These are phyloP conservation scores for Zalaria obscura DNA, from an alignment of 2,329 filamentous ascomycete species.

Conservation along the genomic window DNA sequence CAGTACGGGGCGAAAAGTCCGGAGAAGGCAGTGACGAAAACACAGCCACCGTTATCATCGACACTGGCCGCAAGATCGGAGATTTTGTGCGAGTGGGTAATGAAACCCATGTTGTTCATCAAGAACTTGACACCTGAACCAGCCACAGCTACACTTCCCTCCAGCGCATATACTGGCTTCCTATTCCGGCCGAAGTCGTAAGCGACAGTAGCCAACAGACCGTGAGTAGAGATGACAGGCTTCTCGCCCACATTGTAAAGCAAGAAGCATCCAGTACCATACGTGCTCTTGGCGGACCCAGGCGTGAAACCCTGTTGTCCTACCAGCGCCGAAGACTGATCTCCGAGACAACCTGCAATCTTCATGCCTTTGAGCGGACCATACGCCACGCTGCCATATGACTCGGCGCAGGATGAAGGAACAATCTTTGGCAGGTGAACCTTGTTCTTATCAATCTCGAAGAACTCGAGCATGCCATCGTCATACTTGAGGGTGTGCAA, in stretches of 20 bases:
- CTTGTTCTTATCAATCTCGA: slow-evolving; percentile 56
- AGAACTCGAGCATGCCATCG: slow-evolving; percentile 61
- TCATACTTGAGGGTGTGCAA: slow-evolving; percentile 70
- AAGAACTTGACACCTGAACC: slow-evolving; percentile 68
- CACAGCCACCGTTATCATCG: slow-evolving; percentile 62
- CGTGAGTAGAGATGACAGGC: slow-evolving; percentile 67
- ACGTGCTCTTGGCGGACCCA: slow-evolving; percentile 75
- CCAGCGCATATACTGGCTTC: slow-evolving; percentile 64
- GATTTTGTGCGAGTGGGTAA: slow-evolving; percentile 45
- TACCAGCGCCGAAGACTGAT: slow-evolving; percentile 69
- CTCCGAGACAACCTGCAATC: slow-evolving; percentile 64
- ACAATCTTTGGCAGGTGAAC: slow-evolving; percentile 64
- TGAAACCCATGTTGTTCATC: slow-evolving; percentile 49
- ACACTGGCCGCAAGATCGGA: slow-evolving; percentile 46
- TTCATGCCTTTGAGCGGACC: slow-evolving; percentile 52
- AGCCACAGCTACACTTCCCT: slow-evolving; percentile 72
- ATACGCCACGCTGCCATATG: slow-evolving; percentile 50
- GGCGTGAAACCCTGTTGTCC: slow-evolving; percentile 71
- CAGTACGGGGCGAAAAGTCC: slow-evolving; percentile 81
- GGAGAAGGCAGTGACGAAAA: slow-evolving; percentile 74
- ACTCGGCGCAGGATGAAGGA: slow-evolving; percentile 58
- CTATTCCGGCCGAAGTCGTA: slow-evolving; percentile 55
- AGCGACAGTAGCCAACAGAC: slow-evolving; percentile 68
- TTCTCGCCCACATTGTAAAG: slow-evolving; percentile 73
- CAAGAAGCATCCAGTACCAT: slow-evolving; percentile 74